Evolutionary conservation across 768 basidiomycete species (phyloP).

Genomic region (Kwoniella mangroviensis): DNA sequence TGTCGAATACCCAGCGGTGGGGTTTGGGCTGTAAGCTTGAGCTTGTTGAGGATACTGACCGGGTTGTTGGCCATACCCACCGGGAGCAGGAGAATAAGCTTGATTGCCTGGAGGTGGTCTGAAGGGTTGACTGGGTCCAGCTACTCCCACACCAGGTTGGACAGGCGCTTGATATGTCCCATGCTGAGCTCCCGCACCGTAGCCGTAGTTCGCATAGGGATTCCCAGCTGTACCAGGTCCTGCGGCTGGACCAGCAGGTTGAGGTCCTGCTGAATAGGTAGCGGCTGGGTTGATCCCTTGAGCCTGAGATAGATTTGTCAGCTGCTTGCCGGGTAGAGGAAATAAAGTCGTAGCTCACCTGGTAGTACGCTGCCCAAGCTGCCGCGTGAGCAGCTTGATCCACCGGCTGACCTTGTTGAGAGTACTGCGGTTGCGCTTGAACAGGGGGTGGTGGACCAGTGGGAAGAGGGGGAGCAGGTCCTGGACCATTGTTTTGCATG

Average conservation of each 20-base stretch:
- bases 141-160: slow-evolving; percentile 5
- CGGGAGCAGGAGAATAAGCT: slow-evolving; percentile 60
- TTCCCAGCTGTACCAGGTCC: slow-evolving; percentile 29
- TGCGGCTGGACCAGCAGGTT: slow-evolving; percentile 20
- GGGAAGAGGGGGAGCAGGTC: slow-evolving; percentile 47
- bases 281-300: slow-evolving; percentile 35
- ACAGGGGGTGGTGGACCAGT: slow-evolving; percentile 40
- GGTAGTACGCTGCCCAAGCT: slow-evolving; percentile 55
- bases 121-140: slow-evolving; percentile 31
- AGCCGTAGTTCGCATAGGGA: slow-evolving; percentile 89
- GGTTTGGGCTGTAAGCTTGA: slow-evolving; percentile 15
- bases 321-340: background rate
- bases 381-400: slow-evolving; percentile 45
- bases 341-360: slow-evolving; percentile 33
- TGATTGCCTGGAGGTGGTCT: slow-evolving; percentile 32
- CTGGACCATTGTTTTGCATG: slow-evolving; percentile 24
- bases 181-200: slow-evolving; percentile 64
- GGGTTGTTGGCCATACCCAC: slow-evolving; percentile 20
- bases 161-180: slow-evolving; percentile 25
- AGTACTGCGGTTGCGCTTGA: slow-evolving; percentile 17
- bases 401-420: slow-evolving; percentile 19
- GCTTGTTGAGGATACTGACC: slow-evolving; percentile 11
- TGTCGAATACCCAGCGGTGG: slow-evolving; percentile 20
- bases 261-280: slow-evolving; percentile 9
- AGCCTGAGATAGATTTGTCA: slow-evolving; percentile 25